Evolutionary conservation across 345 rosid genomes (phyloP), one percentile per base, ranked within the genome.

Genomic region (Populus alba): DNA sequence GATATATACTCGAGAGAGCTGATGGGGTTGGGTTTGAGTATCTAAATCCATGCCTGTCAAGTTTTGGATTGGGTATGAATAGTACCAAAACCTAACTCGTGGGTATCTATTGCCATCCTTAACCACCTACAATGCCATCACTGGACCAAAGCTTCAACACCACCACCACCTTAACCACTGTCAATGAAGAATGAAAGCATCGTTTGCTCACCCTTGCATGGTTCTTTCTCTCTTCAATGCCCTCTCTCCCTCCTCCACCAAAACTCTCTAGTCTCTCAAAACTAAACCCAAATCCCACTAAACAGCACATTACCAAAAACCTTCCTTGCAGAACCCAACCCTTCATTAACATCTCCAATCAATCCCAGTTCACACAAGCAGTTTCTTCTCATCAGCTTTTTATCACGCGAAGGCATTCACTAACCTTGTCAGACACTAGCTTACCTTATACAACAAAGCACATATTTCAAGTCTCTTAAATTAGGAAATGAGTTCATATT

Each of bases 401-500:
- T 92, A 17, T 72, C 91, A 6, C 71, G 82, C 5, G 80, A 75
- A 57, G 97, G 97, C 72, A 77, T 88, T 72, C 89, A 89, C 13
- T 70, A 4, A 33, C 37, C 37, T 33, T 4, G 37, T 5, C 37
- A 33, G 6, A 33, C 6, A 33, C 37, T 33, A 33, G 37, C 37
- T 4, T 33, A 33, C 37, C 37, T 33, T 45, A 37, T 89, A 45
- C 85, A 75, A 45, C 82, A 78, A 68, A 88, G 94, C 66, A 86
- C 85, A 33, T 80, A 82, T 18, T 66, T 85, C 4, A 85, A 66
- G 86, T 92, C 90, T 27, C 86, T 91, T 69, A 86, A 81, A 25
- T 85, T 87, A 33, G 95, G 89, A 74, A 94, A 84, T 86, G 88
- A 85, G 81, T 94, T 38, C 98, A 92, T 87, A 91, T 90, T 39